Evolutionary conservation across 169 alveolate genomes (phyloP).

Genomic region (Toxoplasma gondii): DNA sequence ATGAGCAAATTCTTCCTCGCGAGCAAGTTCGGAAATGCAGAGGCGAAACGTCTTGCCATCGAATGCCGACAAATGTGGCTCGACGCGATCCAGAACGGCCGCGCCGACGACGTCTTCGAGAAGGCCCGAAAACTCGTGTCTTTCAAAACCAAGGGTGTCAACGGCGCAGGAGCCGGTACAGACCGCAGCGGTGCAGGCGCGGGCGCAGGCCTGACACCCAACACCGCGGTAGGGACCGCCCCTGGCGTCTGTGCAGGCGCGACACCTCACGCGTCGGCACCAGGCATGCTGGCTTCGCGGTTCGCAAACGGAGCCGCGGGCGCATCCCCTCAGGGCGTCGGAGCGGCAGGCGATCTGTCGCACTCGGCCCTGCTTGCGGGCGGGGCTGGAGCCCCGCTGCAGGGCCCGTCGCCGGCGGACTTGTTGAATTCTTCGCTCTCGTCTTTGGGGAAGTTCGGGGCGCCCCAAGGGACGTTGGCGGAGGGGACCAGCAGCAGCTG

Average conservation of each 20-base stretch:
- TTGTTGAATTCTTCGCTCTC: background rate
- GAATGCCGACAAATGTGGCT: conserved; percentile 43
- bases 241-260: background rate
- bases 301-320: background rate
- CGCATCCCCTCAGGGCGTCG: background rate
- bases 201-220: background rate
- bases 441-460: background rate
- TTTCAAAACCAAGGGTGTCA: conserved; percentile 10
- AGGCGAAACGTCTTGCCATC: conserved; percentile 44
- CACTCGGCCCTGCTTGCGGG: background rate
- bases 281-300: background rate
- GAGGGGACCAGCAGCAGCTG: conserved; percentile 8
- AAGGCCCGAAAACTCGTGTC: conserved; percentile 38
- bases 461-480: background rate
- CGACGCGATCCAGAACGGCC: conserved; percentile 21
- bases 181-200: background rate
- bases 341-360: background rate
- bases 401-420: background rate
- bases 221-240: background rate
- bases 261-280: background rate
- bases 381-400: background rate
- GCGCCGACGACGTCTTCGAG: conserved; percentile 46
- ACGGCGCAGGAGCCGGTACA: background rate
- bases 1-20: conserved; percentile 37
- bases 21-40: conserved; percentile 39